Conservation (phyloP, 2,329 filamentous ascomycete genomes). For the Monosporascus ibericus region DNA sequence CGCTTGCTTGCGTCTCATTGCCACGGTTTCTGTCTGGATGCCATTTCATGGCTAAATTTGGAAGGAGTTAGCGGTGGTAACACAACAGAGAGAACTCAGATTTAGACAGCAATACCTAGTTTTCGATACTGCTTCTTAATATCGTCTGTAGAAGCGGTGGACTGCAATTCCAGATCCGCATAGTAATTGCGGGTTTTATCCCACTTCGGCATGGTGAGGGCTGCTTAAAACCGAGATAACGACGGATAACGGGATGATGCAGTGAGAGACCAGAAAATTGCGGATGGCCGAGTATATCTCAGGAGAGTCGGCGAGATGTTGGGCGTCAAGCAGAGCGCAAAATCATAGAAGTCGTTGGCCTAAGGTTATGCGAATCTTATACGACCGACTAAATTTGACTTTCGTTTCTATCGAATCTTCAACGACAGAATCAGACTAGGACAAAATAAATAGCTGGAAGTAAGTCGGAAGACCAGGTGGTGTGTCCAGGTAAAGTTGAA, state of each 20-base stretch:
- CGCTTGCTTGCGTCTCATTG: constrained; percentile 69
- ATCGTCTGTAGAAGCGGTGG: constrained; percentile 63
- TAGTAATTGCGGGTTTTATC: constrained; percentile 75
- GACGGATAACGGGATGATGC: constrained; percentile 4
- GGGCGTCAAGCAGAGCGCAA: too few species aligned
- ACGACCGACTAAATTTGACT: too few species aligned
- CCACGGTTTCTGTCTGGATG: constrained; percentile 88
- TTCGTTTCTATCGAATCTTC: too few species aligned
- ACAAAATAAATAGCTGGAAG: too few species aligned
- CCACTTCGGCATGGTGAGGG: constrained; percentile 57
- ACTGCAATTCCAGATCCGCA: constrained; percentile 68
- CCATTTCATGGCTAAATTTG: constrained; percentile 63
- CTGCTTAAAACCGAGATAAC: constrained; percentile 4
- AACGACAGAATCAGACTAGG: too few species aligned
- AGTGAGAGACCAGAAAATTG: background rate
- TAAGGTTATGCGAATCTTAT: too few species aligned
- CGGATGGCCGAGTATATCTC: too few species aligned
- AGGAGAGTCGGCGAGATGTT: too few species aligned
- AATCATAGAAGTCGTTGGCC: too few species aligned
- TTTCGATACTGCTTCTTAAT: constrained; percentile 85
- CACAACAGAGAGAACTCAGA: background rate
- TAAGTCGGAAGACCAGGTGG: too few species aligned
- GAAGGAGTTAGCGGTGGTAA: constrained; percentile 17
- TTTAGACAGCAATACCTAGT: constrained; percentile 51
- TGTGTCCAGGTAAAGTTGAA: too few species aligned